These are phyloP conservation scores for Chrysophaeum taylorii DNA, from an alignment of 352 stramenopile genomes.

Conservation along the genomic window DNA sequence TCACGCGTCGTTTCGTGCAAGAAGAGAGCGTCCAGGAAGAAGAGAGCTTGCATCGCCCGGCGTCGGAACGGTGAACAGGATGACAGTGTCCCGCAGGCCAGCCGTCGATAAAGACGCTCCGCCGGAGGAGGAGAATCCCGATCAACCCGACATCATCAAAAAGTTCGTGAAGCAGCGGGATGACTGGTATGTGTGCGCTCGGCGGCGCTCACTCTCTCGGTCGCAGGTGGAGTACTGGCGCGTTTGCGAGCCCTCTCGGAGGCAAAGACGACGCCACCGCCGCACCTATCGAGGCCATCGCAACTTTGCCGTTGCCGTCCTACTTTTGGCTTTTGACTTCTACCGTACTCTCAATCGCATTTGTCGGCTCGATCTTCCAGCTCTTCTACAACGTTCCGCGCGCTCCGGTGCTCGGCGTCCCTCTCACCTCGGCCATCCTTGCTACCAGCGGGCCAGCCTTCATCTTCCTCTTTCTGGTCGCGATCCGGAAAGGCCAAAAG, in stretches of 20 bases:
- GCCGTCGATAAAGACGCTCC: too few relatives aligned
- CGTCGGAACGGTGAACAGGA: too few relatives aligned
- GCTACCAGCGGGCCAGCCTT: neutral
- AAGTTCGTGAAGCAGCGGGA: conserved; percentile 15
- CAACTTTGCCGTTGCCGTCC: neutral
- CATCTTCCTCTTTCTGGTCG: conserved; percentile 6
- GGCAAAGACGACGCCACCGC: neutral
- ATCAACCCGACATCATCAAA: conserved; percentile 12
- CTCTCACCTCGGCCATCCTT: neutral
- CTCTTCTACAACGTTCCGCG: conserved; percentile 9
- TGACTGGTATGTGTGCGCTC: conserved; percentile 12
- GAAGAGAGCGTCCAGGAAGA: too few relatives aligned
- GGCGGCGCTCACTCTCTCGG: too few relatives aligned
- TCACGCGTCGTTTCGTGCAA: too few relatives aligned
- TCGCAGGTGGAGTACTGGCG: too few relatives aligned
- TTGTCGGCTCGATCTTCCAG: conserved; percentile 14
- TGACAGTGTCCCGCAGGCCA: neutral
- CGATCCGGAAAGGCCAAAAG: neutral
- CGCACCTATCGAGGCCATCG: neutral
- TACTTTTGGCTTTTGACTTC: neutral
- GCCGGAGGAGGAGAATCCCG: conserved; percentile 6
- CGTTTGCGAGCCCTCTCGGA: neutral
- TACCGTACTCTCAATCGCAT: conserved; percentile 3
- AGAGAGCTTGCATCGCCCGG: too few relatives aligned
- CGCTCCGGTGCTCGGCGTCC: conserved; percentile 4